These are phyloP conservation scores for Gossypium thurberi DNA, from an alignment of 345 rosid genomes.

Conservation along the genomic window DNA sequence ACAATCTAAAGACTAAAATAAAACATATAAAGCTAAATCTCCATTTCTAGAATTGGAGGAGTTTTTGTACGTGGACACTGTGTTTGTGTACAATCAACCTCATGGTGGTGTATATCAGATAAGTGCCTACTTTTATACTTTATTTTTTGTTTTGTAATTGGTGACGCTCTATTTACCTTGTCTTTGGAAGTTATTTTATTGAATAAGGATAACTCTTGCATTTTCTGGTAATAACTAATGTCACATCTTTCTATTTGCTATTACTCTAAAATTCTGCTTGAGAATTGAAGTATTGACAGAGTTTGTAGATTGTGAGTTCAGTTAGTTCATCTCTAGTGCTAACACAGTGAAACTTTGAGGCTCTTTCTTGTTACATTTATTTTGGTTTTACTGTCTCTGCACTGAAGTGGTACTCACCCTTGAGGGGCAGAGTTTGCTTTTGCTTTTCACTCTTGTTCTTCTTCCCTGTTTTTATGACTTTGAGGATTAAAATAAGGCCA, in stretches of 20 bases:
- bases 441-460: neutral
- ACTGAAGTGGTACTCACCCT: neutral
- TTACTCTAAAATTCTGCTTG: neutral
- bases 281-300: neutral
- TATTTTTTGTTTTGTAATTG: neutral
- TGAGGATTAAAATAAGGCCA: neutral
- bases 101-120: neutral
- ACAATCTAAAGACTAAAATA: neutral
- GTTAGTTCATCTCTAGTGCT: neutral
- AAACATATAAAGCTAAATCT: neutral
- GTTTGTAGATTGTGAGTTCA: neutral
- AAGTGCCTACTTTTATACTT: too few relatives aligned
- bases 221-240: neutral
- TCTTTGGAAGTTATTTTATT: neutral
- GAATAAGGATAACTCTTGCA: neutral
- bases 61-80: neutral
- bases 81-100: neutral
- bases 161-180: neutral
- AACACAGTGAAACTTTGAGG: neutral
- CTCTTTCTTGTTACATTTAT: neutral
- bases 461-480: neutral
- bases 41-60: neutral
- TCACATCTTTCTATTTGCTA: neutral
- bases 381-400: neutral
- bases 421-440: neutral